Evolutionary conservation across 2,329 filamentous ascomycete species (phyloP), one percentile per base, ranked within the genome.

Genomic region (Raffaelea ambrosiae): DNA sequence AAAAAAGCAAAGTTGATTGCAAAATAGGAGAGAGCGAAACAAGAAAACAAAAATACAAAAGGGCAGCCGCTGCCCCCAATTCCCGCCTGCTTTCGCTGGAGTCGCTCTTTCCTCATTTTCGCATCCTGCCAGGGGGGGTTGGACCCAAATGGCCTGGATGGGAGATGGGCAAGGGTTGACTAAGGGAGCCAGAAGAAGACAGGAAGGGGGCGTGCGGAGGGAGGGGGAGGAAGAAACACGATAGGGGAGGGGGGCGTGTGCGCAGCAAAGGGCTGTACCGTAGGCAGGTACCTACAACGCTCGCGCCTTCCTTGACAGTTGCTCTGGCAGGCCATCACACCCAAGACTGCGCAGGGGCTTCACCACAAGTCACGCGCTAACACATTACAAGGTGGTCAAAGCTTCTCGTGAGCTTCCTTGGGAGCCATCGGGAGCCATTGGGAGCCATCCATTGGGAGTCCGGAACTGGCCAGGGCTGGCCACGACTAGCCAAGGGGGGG

Each of bases 1-100:
- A 45, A 48, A 51, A 51, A 51, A 51, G 44, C 46, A 35, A 40
- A 49, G 48, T 48, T 7, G 16, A 19, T 38, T 38, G 18, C 35
- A 38, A 38, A 38, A 38, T n/a, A 38, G 18, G 35, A 38, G 35
- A 33, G 9, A 16, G 18, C 18, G 35, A 38, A 38, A n/a, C 18
- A 38, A 38, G 35, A 38, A 38, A 38, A 10, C 14, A 38, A 38
- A 38, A 38, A 38, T n/a, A 38, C 13, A 8, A 38, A 38, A 38
- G 5, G 35, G 35, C 14, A 38, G 16, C 5, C 26, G 13, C 5
- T 19, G 16, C 35, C 35, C 35, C 35, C 35, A 9, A n/a, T 38
- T 38, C 35, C 35, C 35, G n/a, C n/a, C n/a, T n/a, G n/a, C n/a
- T n/a, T 38, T n/a, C 16, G 35, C 35, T 38, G 7, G 35, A 14